phyloP scores from a whole-genome alignment of 805 yeast genomes.

The Blastobotrys chiropterorum region DNA sequence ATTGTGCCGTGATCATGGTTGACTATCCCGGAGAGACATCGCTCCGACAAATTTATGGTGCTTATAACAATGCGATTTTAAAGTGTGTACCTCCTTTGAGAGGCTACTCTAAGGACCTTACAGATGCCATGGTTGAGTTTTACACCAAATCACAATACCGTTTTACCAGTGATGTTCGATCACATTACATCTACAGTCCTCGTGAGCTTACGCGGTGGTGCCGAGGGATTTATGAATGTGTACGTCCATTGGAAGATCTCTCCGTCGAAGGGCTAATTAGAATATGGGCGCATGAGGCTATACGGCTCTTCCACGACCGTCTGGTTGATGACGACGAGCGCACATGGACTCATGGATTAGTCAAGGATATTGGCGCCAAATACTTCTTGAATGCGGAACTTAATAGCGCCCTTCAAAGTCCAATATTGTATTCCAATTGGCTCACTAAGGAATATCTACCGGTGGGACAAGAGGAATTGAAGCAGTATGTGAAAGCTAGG shows the following conservation, averaged over 20 bases:
- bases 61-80: conserved; percentile 52
- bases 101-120: conserved; percentile 46
- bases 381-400: conserved; percentile 45
- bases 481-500: conserved; percentile 54
- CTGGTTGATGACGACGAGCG: conserved; percentile 44
- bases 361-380: conserved; percentile 28
- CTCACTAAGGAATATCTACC: conserved; percentile 55
- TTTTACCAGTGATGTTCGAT: conserved; percentile 37
- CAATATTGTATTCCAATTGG: conserved; percentile 73
- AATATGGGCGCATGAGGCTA: conserved; percentile 76
- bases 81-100: conserved; percentile 54
- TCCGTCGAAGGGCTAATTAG: conserved; percentile 44
- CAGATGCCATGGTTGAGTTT: conserved; percentile 61
- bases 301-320: conserved; percentile 72
- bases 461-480: conserved; percentile 44
- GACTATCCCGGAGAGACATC: conserved; percentile 71
- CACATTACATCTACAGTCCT: conserved; percentile 77
- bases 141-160: conserved; percentile 41
- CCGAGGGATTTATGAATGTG: conserved; percentile 59
- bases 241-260: conserved; percentile 34
- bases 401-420: conserved; percentile 35
- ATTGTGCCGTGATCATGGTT: conserved; percentile 58
- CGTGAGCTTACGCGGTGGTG: conserved; percentile 88
- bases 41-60: conserved; percentile 56
- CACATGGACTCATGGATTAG: conserved; percentile 41